Base-by-base conservation (phyloP, 169 alveolate species). In the Pseudocohnilembus persalinus region DNA sequence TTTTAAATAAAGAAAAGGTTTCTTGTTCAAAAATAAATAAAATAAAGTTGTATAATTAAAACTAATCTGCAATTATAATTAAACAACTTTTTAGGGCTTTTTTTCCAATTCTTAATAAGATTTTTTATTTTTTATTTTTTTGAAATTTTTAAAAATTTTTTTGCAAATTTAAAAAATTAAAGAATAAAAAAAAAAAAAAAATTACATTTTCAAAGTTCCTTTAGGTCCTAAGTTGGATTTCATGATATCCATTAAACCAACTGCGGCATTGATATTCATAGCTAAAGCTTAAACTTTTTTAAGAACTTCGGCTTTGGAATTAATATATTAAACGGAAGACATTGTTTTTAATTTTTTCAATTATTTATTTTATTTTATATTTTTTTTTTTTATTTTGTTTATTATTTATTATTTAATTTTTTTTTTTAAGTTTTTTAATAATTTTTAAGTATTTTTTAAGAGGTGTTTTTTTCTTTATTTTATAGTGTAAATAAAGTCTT, bases 121-220 rank as follows among this genome's bases (percentile, higher is more conserved):
- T n/a, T n/a, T n/a, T n/a, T n/a, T n/a, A n/a, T n/a, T n/a, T n/a
- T n/a, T n/a, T n/a, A n/a, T n/a, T n/a, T n/a, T n/a, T n/a, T n/a
- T n/a, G n/a, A n/a, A n/a, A n/a, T n/a, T n/a, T n/a, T n/a, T n/a
- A n/a, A n/a, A n/a, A n/a, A n/a, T n/a, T n/a, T n/a, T n/a, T n/a
- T n/a, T n/a, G n/a, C n/a, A n/a, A n/a, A n/a, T n/a, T n/a, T n/a
- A n/a, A n/a, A n/a, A n/a, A n/a, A n/a, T n/a, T n/a, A n/a, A n/a
- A n/a, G n/a, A n/a, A n/a, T n/a, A n/a, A n/a, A n/a, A n/a, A n/a
- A n/a, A n/a, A n/a, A n/a, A n/a, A n/a, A n/a, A n/a, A 20, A 15
- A 64, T 89, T 90, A 93, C 99, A 99, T 99, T 92, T 99, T 99
- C 77, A 98, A 93, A n/a, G 99, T 99, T 68, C 99, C 99, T 87